Evolutionary conservation across 805 yeast genomes (phyloP), one percentile per base, ranked within the genome.

Genomic region (Lachancea quebecensis): DNA sequence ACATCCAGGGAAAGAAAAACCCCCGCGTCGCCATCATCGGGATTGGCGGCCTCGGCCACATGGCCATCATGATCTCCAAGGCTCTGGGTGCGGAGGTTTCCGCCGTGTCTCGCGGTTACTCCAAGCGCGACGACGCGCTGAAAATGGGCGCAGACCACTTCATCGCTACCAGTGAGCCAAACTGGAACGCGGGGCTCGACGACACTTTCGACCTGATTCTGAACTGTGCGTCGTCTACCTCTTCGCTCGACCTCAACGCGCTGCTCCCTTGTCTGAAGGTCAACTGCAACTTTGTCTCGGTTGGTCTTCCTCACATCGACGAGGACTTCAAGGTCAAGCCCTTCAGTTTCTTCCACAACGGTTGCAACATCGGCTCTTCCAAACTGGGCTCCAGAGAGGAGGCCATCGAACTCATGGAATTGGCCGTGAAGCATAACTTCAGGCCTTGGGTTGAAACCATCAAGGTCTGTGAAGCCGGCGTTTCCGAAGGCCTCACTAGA

Each of bases 401-500:
- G 66, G 82, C 83, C 54, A 59, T 70, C 38, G 83, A 81, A 52
- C 75, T 85, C 79, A 71, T 85, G 54, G 68, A 78, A 38, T 59
- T 85, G 50, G 85, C 89, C 16, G 77, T 75, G 16, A 72, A 79
- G 53, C 71, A 80, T 54, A 65, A 71, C 35, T 70, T 83, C 57
- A 70, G 67, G 46, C 79, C 86, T 17, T 80, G 85, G 82, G 72
- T 76, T 42, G 87, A 82, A 65, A 68, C 70, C 25, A 66, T 82
- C 41, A 76, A 78, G 25, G 71, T 81, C 52, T 64, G 68, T 43
- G 80, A 70, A 52, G 75, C 66, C 38, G 75, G 75, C 54, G 77
- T 78, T 41, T 68, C 72, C 32, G 67, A 72, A 53, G 85, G 79
- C 2, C 71, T 82, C 60, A 71, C 72, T 36, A 75, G 78, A 59